phyloP scores from a whole-genome alignment of 768 basidiomycete genomes.

The Trametes meyenii region DNA sequence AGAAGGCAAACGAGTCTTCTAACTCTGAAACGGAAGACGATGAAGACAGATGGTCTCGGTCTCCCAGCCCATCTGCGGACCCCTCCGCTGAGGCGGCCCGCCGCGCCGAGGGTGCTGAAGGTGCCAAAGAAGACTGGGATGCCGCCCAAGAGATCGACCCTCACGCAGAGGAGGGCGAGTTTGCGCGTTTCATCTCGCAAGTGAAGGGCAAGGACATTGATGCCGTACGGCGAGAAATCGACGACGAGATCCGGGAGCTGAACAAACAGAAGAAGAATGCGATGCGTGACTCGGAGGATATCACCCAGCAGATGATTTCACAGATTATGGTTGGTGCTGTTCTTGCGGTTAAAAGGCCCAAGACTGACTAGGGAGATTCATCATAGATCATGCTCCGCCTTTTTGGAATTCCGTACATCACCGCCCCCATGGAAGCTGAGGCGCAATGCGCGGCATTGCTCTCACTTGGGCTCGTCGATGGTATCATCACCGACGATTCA shows the following conservation, averaged over 20 bases:
- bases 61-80: conserved; percentile 38
- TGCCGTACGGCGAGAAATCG: conserved; percentile 83
- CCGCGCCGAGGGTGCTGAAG: conserved; percentile 29
- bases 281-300: conserved; percentile 92
- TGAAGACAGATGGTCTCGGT: conserved; percentile 42
- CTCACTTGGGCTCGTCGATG: conserved; percentile 84
- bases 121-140: conserved; percentile 62
- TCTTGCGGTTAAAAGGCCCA: not conserved
- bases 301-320: conserved; percentile 91
- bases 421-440: conserved; percentile 99
- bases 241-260: conserved; percentile 83
- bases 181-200: conserved; percentile 89
- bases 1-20: not conserved
- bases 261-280: conserved; percentile 86
- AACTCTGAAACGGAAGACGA: conserved; percentile 28
- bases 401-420: conserved; percentile 97
- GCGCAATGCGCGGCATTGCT: conserved; percentile 96
- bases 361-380: not conserved
- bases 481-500: conserved; percentile 98
- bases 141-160: conserved; percentile 86
- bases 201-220: conserved; percentile 87
- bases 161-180: conserved; percentile 81
- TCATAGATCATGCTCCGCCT: conserved; percentile 82
- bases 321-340: conserved; percentile 62
- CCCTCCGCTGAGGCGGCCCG: conserved; percentile 21